A percentile compares a stretch with the other conserved stretches of the same genome.
These are phyloP conservation scores for Stropharia rugosoannulata DNA, from an alignment of 768 basidiomycete species.

Conservation along the genomic window DNA sequence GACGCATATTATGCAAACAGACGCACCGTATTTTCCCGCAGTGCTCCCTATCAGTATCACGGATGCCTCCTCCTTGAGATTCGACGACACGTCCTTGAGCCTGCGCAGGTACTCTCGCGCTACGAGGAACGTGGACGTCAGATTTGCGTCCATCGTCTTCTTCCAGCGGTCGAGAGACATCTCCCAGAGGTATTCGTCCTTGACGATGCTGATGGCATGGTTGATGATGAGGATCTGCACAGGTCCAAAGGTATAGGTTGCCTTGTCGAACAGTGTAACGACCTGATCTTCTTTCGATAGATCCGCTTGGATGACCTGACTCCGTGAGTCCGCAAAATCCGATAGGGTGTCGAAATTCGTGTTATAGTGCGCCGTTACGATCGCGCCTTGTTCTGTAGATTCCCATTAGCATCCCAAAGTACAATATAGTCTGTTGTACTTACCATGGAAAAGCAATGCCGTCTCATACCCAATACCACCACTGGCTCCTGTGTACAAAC, in stretches of 20 bases:
- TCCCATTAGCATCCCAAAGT: background rate
- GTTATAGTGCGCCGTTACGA: conserved; percentile 73
- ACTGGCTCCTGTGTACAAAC: conserved; percentile 52
- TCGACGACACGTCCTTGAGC: conserved; percentile 36
- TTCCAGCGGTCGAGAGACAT: conserved; percentile 69
- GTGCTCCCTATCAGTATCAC: conserved; percentile 71
- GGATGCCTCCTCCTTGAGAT: conserved; percentile 52
- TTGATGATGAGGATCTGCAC: conserved; percentile 62
- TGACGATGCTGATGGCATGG: conserved; percentile 52
- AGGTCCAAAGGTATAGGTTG: conserved; percentile 39
- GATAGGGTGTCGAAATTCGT: conserved; percentile 42
- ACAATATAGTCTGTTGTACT: conserved; percentile 12
- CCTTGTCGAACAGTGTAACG: conserved; percentile 43
- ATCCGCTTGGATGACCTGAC: conserved; percentile 51
- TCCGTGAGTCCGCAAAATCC: conserved; percentile 30
- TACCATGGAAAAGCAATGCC: conserved; percentile 54
- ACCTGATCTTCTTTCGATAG: conserved; percentile 59
- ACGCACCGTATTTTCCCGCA: conserved; percentile 64
- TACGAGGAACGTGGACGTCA: conserved; percentile 69
- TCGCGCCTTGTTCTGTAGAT: conserved; percentile 61
- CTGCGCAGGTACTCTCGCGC: conserved; percentile 57
- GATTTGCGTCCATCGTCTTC: conserved; percentile 56
- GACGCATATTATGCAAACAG: background rate
- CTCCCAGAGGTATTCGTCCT: conserved; percentile 48
- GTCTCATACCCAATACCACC: conserved; percentile 76